These are phyloP conservation scores for Bipolaris sorokiniana DNA, from an alignment of 2,329 filamentous ascomycete species.

Conservation along the genomic window DNA sequence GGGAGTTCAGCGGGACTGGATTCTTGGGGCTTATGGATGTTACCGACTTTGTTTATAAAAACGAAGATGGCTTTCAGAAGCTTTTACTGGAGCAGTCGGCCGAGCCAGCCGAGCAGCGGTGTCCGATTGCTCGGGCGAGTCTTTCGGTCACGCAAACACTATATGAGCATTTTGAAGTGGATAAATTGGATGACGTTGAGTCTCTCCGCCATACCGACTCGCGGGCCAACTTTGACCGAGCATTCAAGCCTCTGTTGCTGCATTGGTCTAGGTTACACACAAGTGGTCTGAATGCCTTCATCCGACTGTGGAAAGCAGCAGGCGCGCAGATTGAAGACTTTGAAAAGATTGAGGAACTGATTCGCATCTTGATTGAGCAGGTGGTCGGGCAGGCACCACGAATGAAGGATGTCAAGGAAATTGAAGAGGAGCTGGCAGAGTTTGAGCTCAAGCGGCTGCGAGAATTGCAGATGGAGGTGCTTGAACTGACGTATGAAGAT, in stretches of 20 bases:
- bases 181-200: slow-evolving; percentile 81
- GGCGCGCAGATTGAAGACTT: slow-evolving; percentile 86
- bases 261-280: slow-evolving; percentile 94
- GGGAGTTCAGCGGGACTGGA: slow-evolving; percentile 84
- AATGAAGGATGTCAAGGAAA: slow-evolving; percentile 81
- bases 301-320: slow-evolving; percentile 90
- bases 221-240: slow-evolving; percentile 77
- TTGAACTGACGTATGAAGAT: slow-evolving; percentile 91
- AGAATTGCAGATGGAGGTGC: slow-evolving; percentile 88
- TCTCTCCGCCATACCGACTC: slow-evolving; percentile 78
- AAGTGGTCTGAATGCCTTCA: slow-evolving; percentile 82
- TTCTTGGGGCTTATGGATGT: slow-evolving; percentile 98
- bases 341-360: slow-evolving; percentile 88
- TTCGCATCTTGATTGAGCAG: slow-evolving; percentile 87
- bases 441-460: slow-evolving; percentile 81
- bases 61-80: slow-evolving; percentile 93
- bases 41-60: slow-evolving; percentile 88
- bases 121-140: slow-evolving; percentile 85
- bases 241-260: slow-evolving; percentile 85
- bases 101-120: slow-evolving; percentile 72
- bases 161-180: slow-evolving; percentile 95
- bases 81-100: slow-evolving; percentile 86
- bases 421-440: slow-evolving; percentile 86
- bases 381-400: slow-evolving; percentile 82
- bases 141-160: slow-evolving; percentile 85